These are phyloP conservation scores for Dittrichia graveolens DNA, from an alignment of 129 eudicot species.

Conservation along the genomic window DNA sequence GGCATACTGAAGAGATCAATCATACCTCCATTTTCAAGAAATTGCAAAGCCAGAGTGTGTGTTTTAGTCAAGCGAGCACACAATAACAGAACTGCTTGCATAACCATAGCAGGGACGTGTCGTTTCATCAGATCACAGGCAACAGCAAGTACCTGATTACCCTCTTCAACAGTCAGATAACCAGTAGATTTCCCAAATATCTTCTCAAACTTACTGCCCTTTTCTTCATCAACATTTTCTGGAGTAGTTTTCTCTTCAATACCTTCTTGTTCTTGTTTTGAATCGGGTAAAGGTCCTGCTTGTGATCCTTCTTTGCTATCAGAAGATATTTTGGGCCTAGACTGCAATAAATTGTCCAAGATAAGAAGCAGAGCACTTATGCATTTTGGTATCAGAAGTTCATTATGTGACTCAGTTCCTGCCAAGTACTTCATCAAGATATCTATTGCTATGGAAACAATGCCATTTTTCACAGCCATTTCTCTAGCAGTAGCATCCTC, in stretches of 20 bases:
- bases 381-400: slow-evolving; percentile 64
- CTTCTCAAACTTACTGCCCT: slow-evolving; percentile 48
- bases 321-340: slow-evolving; percentile 56
- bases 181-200: slow-evolving; percentile 89
- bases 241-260: slow-evolving; percentile 42
- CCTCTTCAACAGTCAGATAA: slow-evolving; percentile 80
- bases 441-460: slow-evolving; percentile 60
- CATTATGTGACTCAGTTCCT: slow-evolving; percentile 44
- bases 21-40: slow-evolving; percentile 86
- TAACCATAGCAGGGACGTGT: slow-evolving; percentile 76
- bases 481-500: slow-evolving; percentile 78
- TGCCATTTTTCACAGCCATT: slow-evolving; percentile 68
- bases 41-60: slow-evolving; percentile 69
- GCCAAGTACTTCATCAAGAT: slow-evolving; percentile 58
- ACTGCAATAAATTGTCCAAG: slow-evolving; percentile 82
- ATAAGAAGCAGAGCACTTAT: slow-evolving; percentile 85
- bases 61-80: slow-evolving; percentile 97
- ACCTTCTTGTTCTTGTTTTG: slow-evolving; percentile 47
- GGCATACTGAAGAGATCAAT: slow-evolving; percentile 78
- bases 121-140: slow-evolving; percentile 81
- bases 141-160: slow-evolving; percentile 59
- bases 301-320: slow-evolving; percentile 50
- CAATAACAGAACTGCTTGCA: slow-evolving; percentile 92
- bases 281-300: slow-evolving; percentile 44
- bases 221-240: slow-evolving; percentile 42